Evolutionary conservation across 176 grass and related monocot species (phyloP), one percentile per base, ranked within the genome.

Genomic region (Oryza meyeriana): DNA sequence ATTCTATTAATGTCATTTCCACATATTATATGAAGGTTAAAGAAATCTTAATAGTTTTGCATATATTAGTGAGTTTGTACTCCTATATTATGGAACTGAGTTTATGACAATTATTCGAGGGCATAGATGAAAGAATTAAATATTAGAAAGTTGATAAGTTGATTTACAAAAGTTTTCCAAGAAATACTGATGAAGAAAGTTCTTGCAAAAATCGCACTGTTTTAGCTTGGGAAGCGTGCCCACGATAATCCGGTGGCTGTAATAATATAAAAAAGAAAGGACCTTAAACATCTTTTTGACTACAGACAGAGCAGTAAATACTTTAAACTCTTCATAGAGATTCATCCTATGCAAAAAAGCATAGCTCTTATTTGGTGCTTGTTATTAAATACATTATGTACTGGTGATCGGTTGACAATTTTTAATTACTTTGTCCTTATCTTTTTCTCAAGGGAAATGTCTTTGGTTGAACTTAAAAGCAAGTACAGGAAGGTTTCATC

Each of bases 401-500:
- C 59, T 44, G 31, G 22, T 75, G 44, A 32, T 48, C 29, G 17
- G 3, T 87, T 76, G 11, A 81, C 6, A 28, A 10, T 59, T 48
- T 57, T 81, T 73, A 36, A 48, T 66, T 31, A 77, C 10, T 16
- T 29, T 50, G 18, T 71, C 22, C 47, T 86, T 0, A 44, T 83
- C 42, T 48, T 70, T 86, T 10, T 71, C 69, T 71, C 33, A 61
- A 97, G 94, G 78, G 95, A 98, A 71, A 94, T 98, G 92, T 78
- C 86, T 73, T 77, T 89, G 52, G 42, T 85, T 65, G 92, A 94
- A 78, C 86, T 98, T 58, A 94, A 93, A 83, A 77, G 79, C 28
- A 98, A 98, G 89, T 98, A 94, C 61, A 91, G 88, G 86, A 98
- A 93, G 75, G 87, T 83, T 24, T 89, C 84, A 71, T 94, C 88